phyloP scores from a whole-genome alignment of 805 yeast species.

The Blastobotrys muscicola region DNA sequence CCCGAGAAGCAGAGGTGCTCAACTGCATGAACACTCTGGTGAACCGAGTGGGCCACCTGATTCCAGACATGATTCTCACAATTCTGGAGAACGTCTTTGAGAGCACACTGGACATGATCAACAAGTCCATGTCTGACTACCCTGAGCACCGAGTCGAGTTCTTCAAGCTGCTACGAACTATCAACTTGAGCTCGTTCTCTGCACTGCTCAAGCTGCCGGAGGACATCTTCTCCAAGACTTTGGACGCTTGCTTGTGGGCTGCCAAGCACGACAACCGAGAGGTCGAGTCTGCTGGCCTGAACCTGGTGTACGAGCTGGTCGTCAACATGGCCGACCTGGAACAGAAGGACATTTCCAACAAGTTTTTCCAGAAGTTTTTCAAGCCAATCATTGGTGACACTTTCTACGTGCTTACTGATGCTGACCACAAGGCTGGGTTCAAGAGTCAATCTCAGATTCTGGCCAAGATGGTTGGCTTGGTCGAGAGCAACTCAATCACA shows the following conservation, averaged over 20 bases:
- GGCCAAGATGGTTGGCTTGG: constrained; percentile 73
- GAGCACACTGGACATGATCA: constrained; percentile 91
- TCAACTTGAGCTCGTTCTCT: constrained; percentile 73
- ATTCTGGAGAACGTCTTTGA: constrained; percentile 88
- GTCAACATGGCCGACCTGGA: constrained; percentile 67
- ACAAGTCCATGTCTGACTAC: constrained; percentile 88
- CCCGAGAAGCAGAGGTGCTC: constrained; percentile 95
- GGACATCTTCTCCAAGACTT: constrained; percentile 80
- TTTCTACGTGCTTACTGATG: constrained; percentile 86
- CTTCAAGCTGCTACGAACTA: constrained; percentile 79
- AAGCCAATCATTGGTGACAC: constrained; percentile 86
- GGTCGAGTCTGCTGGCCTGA: constrained; percentile 86
- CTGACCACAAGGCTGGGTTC: constrained; percentile 97
- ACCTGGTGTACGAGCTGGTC: constrained; percentile 71
- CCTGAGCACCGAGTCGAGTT: constrained; percentile 98
- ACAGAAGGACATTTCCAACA: constrained; percentile 61
- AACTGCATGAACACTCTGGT: constrained; percentile 91
- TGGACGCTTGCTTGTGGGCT: constrained; percentile 96
- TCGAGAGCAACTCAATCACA: constrained; percentile 62
- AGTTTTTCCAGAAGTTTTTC: constrained; percentile 81
- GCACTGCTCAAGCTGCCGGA: constrained; percentile 85
- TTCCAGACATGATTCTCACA: constrained; percentile 80
- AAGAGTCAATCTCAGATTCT: constrained; percentile 76
- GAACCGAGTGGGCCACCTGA: constrained; percentile 73
- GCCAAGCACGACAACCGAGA: constrained; percentile 96